These are phyloP conservation scores for Spathaspora hagerdaliae DNA, from an alignment of 805 yeast species.

Conservation along the genomic window DNA sequence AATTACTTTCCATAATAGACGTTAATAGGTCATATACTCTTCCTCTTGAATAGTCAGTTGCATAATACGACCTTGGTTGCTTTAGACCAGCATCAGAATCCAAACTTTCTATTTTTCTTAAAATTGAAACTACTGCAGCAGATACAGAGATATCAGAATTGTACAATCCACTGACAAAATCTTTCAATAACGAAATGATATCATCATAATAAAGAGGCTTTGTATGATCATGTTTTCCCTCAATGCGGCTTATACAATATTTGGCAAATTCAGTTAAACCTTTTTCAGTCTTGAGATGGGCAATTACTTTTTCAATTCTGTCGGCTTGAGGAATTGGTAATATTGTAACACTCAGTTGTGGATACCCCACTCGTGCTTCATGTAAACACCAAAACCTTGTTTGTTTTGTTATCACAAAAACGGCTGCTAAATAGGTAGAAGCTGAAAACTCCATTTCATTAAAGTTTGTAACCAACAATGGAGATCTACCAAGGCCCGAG, in stretches of 20 bases:
- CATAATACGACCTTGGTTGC: background rate
- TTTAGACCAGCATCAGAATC: background rate
- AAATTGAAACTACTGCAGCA: slow-evolving; percentile 39
- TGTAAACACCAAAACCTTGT: slow-evolving; percentile 41
- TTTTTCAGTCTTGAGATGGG: slow-evolving; percentile 16
- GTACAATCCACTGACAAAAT: slow-evolving; percentile 54
- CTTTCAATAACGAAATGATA: slow-evolving; percentile 45
- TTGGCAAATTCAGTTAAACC: slow-evolving; percentile 18
- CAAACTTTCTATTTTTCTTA: slow-evolving; percentile 22
- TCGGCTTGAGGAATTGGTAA: slow-evolving; percentile 21
- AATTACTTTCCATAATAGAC: slow-evolving; percentile 25
- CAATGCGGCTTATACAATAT: slow-evolving; percentile 12
- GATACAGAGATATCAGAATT: slow-evolving; percentile 42
- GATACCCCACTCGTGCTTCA: slow-evolving; percentile 19
- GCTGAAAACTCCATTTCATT: slow-evolving; percentile 12
- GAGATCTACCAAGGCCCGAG: slow-evolving; percentile 8
- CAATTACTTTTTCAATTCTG: slow-evolving; percentile 11
- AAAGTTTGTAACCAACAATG: slow-evolving; percentile 7
- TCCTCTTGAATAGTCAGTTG: slow-evolving; percentile 47
- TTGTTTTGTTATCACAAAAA: slow-evolving; percentile 49
- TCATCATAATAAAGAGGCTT: slow-evolving; percentile 23
- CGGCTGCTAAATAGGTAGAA: slow-evolving; percentile 35
- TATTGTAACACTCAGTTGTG: slow-evolving; percentile 31
- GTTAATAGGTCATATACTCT: slow-evolving; percentile 47
- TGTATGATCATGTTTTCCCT: slow-evolving; percentile 1